These are phyloP conservation scores for Ambrosia trifida DNA, from an alignment of 129 eudicot species.

Conservation along the genomic window DNA sequence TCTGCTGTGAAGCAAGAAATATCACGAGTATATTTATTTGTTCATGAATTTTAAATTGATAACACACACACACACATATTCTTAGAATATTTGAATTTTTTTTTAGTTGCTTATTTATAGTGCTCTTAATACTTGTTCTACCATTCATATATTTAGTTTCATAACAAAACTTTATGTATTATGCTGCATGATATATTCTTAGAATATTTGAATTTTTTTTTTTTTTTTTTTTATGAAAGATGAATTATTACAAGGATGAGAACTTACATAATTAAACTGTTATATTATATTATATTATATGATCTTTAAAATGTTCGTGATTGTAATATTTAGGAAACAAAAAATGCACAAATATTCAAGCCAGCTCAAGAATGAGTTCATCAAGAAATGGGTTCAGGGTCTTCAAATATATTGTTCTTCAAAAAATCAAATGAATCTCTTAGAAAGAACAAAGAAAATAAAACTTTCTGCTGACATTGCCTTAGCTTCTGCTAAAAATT, in stretches of 20 bases:
- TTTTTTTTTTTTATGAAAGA: too few relatives aligned
- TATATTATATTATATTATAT: not conserved
- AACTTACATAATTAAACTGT: not conserved
- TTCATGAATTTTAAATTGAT: not conserved
- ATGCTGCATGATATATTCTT: not conserved
- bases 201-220: too few relatives aligned
- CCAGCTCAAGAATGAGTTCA: conserved; percentile 51
- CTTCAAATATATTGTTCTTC: conserved; percentile 46
- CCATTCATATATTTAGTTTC: not conserved
- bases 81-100: too few relatives aligned
- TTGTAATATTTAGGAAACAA: conserved; percentile 20
- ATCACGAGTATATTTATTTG: not conserved
- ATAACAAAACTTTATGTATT: not conserved
- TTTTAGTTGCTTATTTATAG: not conserved
- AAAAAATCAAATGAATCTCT: conserved; percentile 55
- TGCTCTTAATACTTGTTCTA: not conserved
- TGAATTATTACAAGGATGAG: not conserved
- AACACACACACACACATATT: not conserved
- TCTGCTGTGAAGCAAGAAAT: not conserved
- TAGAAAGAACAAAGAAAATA: conserved; percentile 64
- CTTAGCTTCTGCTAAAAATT: conserved; percentile 63
- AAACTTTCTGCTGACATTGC: conserved; percentile 78
- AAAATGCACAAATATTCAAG: conserved; percentile 39
- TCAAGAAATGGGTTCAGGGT: conserved; percentile 68
- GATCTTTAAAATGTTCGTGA: not conserved